A percentile compares a stretch with the other conserved stretches of the same genome.
Evolutionary conservation across 495 filamentous ascomycete species (phyloP).

Genomic region (Mytilinidion resinicola): DNA sequence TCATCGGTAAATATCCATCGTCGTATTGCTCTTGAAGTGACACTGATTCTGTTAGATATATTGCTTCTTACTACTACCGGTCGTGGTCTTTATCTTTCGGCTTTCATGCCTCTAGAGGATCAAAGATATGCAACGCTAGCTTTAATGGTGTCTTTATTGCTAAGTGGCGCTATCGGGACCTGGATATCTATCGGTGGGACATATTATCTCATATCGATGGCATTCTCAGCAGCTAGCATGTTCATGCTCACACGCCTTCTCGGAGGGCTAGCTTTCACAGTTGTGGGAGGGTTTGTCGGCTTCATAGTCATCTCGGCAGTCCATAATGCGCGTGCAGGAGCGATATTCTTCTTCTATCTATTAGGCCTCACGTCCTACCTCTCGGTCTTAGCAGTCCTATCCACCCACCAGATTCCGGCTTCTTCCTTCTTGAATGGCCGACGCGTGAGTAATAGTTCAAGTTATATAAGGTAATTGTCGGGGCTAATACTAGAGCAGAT

Average conservation of each 20-base stretch:
- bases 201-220: slow-evolving; percentile 56
- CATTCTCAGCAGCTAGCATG: slow-evolving; percentile 55
- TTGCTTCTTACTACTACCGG: slow-evolving; percentile 51
- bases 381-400: slow-evolving; percentile 40
- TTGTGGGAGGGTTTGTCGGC: slow-evolving; percentile 44
- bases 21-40: background rate
- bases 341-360: slow-evolving; percentile 36
- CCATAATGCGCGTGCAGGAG: slow-evolving; percentile 29
- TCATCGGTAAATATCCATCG: slow-evolving; percentile 42
- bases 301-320: slow-evolving; percentile 44
- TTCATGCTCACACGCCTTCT: slow-evolving; percentile 53
- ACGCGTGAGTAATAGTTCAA: no score
- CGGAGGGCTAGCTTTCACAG: slow-evolving; percentile 51
- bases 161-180: slow-evolving; percentile 53
- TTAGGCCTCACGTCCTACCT: slow-evolving; percentile 32
- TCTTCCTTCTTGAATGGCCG: slow-evolving; percentile 42
- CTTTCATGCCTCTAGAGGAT: slow-evolving; percentile 46
- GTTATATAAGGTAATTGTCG: no score
- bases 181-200: slow-evolving; percentile 54
- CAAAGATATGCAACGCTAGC: slow-evolving; percentile 50
- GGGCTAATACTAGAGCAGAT: no score
- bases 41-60: slow-evolving; percentile 40
- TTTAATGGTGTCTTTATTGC: slow-evolving; percentile 51
- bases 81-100: slow-evolving; percentile 52
- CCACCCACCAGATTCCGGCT: slow-evolving; percentile 53